Base-by-base conservation (phyloP, 495 filamentous ascomycete genomes). In the Penicillium mononematosum region DNA sequence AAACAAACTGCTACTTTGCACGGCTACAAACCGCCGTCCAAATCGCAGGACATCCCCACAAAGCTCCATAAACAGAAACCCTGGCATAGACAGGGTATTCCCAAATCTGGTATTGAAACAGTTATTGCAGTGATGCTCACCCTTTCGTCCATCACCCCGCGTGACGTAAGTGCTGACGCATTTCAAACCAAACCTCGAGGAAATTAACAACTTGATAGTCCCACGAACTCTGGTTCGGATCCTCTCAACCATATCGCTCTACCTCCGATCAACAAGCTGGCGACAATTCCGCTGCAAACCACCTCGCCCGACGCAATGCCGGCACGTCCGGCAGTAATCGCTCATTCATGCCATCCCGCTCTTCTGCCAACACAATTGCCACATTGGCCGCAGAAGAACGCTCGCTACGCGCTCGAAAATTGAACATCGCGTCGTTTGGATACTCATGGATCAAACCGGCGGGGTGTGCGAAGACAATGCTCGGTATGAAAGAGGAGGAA, bases 371-470 rank as follows among this genome's bases (percentile, higher is more conserved):
- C 44, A 69, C 61, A 11, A 81, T 94, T 19, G 76, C 84, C 34
- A 79, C 84, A 17, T 78, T 92, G 17, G 78, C 78, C 5, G 68
- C 81, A 50, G 89, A 93, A 67, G 90, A 95, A 68, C 76, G 79
- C 53, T 79, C 82, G 53, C 71, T 90, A 10, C 82, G 82, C 57
- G 76, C 81, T 12, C 86, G 90, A 43, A 88, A 88, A 65, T 75
- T 81, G 22, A 87, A 88, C 62, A 87, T 92, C 39, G 80, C 83
- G 19, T 85, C 84, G 56, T 90, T 90, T 62, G 90, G 90, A 50
- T 82, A 77, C 61, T 82, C 81, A 27, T 95, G 90, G 90, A 85
- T 95, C 60, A 84, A 82, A 50, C 90, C 90, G 10, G 87, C 87
- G 0, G 90, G 90, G 9, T 79, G 91, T 39, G 56, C 78, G 20